Percentiles rank a stretch among this genome's conserved stretches.
Evolutionary conservation across 2,329 filamentous ascomycete genomes (phyloP).

Genomic region (Aspergillus sp.): DNA sequence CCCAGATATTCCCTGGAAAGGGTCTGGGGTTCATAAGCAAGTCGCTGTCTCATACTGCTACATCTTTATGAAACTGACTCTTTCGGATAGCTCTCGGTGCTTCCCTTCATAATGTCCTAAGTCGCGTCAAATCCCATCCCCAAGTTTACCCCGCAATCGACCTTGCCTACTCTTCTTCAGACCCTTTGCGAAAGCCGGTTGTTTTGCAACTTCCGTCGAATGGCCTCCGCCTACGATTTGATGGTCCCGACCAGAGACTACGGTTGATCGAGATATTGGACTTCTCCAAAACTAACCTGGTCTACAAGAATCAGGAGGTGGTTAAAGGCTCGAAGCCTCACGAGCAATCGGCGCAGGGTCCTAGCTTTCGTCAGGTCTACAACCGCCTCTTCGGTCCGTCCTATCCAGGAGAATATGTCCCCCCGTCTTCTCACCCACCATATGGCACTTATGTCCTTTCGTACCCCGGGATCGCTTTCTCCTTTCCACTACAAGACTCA

Average conservation of each 20-base stretch:
- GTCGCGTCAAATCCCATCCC: conserved; percentile 78
- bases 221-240: conserved; percentile 82
- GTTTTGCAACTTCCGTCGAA: conserved; percentile 71
- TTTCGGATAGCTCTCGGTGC: conserved; percentile 64
- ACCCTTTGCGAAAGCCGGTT: conserved; percentile 68
- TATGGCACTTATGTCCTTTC: conserved; percentile 80
- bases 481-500: conserved; percentile 67
- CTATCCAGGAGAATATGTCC: conserved; percentile 85
- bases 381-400: conserved; percentile 88
- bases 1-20: conserved; percentile 59
- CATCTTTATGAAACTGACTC: conserved; percentile 14
- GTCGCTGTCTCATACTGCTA: conserved; percentile 13
- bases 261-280: conserved; percentile 85
- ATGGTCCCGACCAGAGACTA: conserved; percentile 83
- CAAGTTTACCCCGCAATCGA: conserved; percentile 75
- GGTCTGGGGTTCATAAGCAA: conserved; percentile 55
- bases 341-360: conserved; percentile 45
- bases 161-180: conserved; percentile 65
- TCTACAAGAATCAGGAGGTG: conserved; percentile 74
- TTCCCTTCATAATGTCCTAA: conserved; percentile 82
- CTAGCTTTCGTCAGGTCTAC: conserved; percentile 82
- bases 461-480: conserved; percentile 90
- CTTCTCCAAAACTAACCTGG: conserved; percentile 75
- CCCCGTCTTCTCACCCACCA: conserved; percentile 48
- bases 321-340: conserved; percentile 47